These are phyloP conservation scores for Astrephomene gubernaculifera DNA, from an alignment of 139 green algal species.

Conservation along the genomic window DNA sequence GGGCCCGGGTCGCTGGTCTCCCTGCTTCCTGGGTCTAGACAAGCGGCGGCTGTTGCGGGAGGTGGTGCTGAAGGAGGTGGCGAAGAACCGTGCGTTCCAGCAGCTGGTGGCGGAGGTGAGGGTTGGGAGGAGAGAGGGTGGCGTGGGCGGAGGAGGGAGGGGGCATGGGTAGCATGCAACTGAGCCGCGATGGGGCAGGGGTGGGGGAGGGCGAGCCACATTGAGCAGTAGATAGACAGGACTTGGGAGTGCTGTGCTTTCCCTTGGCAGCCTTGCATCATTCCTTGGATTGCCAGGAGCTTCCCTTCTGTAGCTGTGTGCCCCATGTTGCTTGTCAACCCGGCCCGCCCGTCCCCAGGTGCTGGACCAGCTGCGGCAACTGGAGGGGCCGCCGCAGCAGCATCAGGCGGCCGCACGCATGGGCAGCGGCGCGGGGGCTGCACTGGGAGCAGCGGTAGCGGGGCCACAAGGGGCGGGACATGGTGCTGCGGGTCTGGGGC, in stretches of 20 bases:
- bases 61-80: constrained; percentile 60
- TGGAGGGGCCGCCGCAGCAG: background rate
- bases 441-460: too few relatives aligned
- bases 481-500: background rate
- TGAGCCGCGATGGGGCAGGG: too few relatives aligned
- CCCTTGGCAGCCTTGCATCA: too few relatives aligned
- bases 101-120: constrained; percentile 40
- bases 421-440: too few relatives aligned
- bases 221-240: too few relatives aligned
- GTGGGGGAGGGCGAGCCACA: too few relatives aligned
- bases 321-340: too few relatives aligned
- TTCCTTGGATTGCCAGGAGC: too few relatives aligned
- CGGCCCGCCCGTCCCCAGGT: constrained; percentile 26
- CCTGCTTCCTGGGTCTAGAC: constrained; percentile 64
- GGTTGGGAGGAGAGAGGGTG: background rate
- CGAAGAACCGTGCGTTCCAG: constrained; percentile 37
- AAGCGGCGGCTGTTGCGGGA: constrained; percentile 73
- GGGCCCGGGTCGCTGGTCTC: constrained; percentile 52
- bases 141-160: background rate
- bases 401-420: too few relatives aligned
- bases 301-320: too few relatives aligned
- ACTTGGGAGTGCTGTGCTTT: too few relatives aligned
- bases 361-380: constrained; percentile 21
- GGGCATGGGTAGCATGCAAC: background rate
- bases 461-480: background rate